Base-by-base conservation (phyloP, 208 protist genomes). In the Leishmania aethiopica region DNA sequence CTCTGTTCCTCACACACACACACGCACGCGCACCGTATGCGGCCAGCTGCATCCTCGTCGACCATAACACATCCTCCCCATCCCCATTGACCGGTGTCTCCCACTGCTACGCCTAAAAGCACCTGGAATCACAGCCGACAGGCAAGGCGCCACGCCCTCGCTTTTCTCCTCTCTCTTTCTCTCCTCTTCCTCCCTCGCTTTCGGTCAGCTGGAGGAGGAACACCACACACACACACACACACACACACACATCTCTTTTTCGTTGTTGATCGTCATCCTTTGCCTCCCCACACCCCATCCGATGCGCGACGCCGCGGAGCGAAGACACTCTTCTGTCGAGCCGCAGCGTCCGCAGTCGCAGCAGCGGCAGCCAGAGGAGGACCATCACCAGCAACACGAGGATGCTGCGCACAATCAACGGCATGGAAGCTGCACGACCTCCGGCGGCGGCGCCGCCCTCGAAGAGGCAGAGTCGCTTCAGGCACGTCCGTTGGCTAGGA, bases 331-430 rank as follows among this genome's bases (percentile, higher is more conserved):
- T 2, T 71, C 80, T 37, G 53, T 42, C 32, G 40, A 35, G 51
- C 13, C 4, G 75, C 53, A 79, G 25, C 22, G 19, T 49, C 45
- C 45, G 45, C 45, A 13, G 45, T 49, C 45, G 45, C 13, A 28
- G 75, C 53, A 79, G 10, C 22, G n/a, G 47, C 80, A 79, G 80
- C 75, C 62, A 13, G 64, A 79, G 45, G n/a, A 70, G 55, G 75
- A n/a, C 67, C 42, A 32, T 22, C 69, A 51, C 13, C 69, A 53
- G 45, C 40, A 47, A 19, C 42, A n/a, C 8, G 69, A 73, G 69
- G 42, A 73, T 47, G 42, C 45, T 53, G 69, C 35, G 11, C 69
- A 32, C 22, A n/a, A 47, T 1, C 37, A 53, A 32, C 75, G 45
- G 37, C 75, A 55, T 11, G 59, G 40, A 51, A 71, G 0, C 28